These are phyloP conservation scores for Epichloe uncinata DNA, from an alignment of 2,329 filamentous ascomycete genomes.

Conservation along the genomic window DNA sequence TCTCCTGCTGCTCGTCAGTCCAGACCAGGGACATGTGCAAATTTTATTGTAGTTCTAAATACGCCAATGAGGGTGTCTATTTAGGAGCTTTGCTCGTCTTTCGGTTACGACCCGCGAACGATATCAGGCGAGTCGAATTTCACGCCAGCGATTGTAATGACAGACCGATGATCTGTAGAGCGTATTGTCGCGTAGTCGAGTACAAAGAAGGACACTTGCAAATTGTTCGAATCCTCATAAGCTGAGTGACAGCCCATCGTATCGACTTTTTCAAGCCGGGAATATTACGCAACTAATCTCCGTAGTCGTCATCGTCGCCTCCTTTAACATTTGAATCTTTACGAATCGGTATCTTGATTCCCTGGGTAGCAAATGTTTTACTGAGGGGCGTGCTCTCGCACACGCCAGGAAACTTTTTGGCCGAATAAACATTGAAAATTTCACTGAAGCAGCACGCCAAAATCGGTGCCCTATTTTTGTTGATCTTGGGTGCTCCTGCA, in stretches of 20 bases:
- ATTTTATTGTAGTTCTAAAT: too few relatives aligned
- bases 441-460: conserved; percentile 80
- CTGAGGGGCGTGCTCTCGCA: conserved; percentile 86
- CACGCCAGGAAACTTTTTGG: conserved; percentile 98
- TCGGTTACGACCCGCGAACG: too few relatives aligned
- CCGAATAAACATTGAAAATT: conserved; percentile 84
- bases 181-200: too few relatives aligned
- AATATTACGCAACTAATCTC: conserved; percentile 11
- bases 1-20: too few relatives aligned
- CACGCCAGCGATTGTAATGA: neutral
- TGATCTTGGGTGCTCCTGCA: conserved; percentile 38
- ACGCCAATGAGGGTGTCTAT: too few relatives aligned
- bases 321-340: conserved; percentile 58
- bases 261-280: neutral
- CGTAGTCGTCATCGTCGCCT: conserved; percentile 37
- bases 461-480: conserved; percentile 65
- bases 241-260: neutral
- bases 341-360: conserved; percentile 91
- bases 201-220: too few relatives aligned
- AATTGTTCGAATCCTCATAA: neutral
- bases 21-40: too few relatives aligned
- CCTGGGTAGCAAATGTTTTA: conserved; percentile 85
- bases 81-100: too few relatives aligned
- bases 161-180: neutral
- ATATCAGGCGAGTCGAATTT: too few relatives aligned